Percentiles rank a stretch among this genome's conserved stretches.
These are phyloP conservation scores for Meyerozyma guilliermondii DNA, from an alignment of 1,139 yeast species.

Conservation along the genomic window DNA sequence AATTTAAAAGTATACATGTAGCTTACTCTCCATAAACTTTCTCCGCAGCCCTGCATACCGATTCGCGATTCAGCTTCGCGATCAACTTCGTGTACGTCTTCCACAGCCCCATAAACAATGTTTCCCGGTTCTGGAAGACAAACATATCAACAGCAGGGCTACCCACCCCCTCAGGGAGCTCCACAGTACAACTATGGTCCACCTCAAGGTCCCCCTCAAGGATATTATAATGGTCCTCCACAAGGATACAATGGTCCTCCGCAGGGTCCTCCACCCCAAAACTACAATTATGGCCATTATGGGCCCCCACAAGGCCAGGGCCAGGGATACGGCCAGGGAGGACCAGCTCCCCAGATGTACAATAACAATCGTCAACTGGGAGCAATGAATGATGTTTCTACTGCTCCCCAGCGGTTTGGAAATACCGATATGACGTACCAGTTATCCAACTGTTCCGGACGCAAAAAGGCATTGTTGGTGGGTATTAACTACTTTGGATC, in stretches of 20 bases:
- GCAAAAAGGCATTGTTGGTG: constrained; percentile 73
- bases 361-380: constrained; percentile 15
- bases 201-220: constrained; percentile 7
- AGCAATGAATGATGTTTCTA: constrained; percentile 13
- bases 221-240: constrained; percentile 8
- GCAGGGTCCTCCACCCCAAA: constrained; percentile 9
- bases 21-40: too few species aligned
- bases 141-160: constrained; percentile 7
- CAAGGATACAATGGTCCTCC: constrained; percentile 12
- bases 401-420: constrained; percentile 29
- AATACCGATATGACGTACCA: constrained; percentile 41
- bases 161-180: constrained; percentile 6
- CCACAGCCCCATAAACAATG: constrained; percentile 15
- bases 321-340: constrained; percentile 13
- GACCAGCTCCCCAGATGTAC: constrained; percentile 14
- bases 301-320: constrained; percentile 15
- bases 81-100: neutral
- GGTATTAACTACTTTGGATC: constrained; percentile 87
- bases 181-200: constrained; percentile 10
- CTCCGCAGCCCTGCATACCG: neutral
- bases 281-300: constrained; percentile 5
- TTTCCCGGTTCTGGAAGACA: constrained; percentile 33
- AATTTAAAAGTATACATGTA: too few species aligned
- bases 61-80: neutral
- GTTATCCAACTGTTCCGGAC: constrained; percentile 74